phyloP scores from a whole-genome alignment of 2,329 filamentous ascomycete species.

The Knufia petricola region DNA sequence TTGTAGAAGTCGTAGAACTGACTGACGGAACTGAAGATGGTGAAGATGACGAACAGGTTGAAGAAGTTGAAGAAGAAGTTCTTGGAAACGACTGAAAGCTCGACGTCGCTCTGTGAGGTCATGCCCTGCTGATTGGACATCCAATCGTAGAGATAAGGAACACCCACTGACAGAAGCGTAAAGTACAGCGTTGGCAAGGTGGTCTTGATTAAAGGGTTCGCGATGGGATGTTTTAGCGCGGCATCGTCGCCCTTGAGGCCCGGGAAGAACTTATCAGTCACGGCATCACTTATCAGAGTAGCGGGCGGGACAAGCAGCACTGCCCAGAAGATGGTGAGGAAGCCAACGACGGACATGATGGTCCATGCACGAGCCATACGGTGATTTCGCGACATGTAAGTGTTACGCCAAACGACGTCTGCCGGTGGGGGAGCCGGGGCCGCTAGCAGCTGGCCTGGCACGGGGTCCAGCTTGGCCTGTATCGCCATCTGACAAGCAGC shows the following conservation, averaged over 20 bases:
- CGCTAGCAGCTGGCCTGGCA: conserved; percentile 74
- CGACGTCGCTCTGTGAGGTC: conserved; percentile 88
- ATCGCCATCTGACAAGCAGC: conserved; percentile 90
- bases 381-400: conserved; percentile 64
- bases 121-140: conserved; percentile 86
- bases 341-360: conserved; percentile 70
- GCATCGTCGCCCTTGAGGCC: conserved; percentile 49
- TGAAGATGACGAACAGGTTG: conserved; percentile 95
- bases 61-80: conserved; percentile 99
- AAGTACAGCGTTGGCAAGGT: conserved; percentile 77
- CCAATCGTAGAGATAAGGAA: conserved; percentile 91
- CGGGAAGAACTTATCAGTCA: conserved; percentile 64
- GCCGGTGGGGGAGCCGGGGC: conserved; percentile 78
- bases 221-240: conserved; percentile 58
- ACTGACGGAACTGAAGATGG: conserved; percentile 70
- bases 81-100: conserved; percentile 90
- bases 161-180: conserved; percentile 76
- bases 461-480: conserved; percentile 84
- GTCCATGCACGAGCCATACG: conserved; percentile 72
- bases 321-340: conserved; percentile 84
- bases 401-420: conserved; percentile 93
- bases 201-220: conserved; percentile 71
- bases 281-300: conserved; percentile 68
- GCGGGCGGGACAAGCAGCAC: conserved; percentile 71
- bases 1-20: conserved; percentile 59